Percentiles rank a stretch among this genome's conserved stretches.
These are phyloP conservation scores for Cladorrhinum sp. DNA, from an alignment of 2,329 filamentous ascomycete genomes.

Conservation along the genomic window DNA sequence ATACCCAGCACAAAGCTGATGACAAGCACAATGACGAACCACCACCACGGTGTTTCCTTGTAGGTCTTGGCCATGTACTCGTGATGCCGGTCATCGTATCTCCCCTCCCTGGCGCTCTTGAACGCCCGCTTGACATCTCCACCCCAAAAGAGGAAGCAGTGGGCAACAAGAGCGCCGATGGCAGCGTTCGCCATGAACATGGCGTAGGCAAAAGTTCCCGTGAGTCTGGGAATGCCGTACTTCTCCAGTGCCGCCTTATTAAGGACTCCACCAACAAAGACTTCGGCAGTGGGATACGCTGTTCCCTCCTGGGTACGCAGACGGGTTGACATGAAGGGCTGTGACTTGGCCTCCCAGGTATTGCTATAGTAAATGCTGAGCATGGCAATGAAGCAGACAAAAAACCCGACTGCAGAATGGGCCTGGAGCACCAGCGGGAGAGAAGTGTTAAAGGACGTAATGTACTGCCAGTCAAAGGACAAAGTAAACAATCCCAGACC, in stretches of 20 bases:
- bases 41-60: conserved; percentile 49
- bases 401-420: conserved; percentile 45
- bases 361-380: conserved; percentile 51
- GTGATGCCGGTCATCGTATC: conserved; percentile 50
- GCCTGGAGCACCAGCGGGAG: conserved; percentile 50
- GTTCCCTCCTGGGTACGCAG: conserved; percentile 41
- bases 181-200: conserved; percentile 58
- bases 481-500: conserved; percentile 48
- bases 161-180: conserved; percentile 53
- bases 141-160: conserved; percentile 55
- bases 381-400: conserved; percentile 50
- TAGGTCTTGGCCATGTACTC: conserved; percentile 51
- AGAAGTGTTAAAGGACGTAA: conserved; percentile 52
- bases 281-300: conserved; percentile 38
- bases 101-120: conserved; percentile 42
- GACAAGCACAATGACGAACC: conserved; percentile 43
- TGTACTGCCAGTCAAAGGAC: conserved; percentile 56
- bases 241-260: conserved; percentile 39
- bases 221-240: conserved; percentile 46
- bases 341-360: conserved; percentile 43
- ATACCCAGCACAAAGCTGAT: conserved; percentile 46
- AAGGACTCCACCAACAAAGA: conserved; percentile 42
- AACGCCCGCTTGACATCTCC: conserved; percentile 47
- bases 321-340: conserved; percentile 54
- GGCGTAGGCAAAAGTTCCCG: conserved; percentile 49